phyloP scores from a whole-genome alignment of 345 rosid genomes.

The Adansonia digitata region DNA sequence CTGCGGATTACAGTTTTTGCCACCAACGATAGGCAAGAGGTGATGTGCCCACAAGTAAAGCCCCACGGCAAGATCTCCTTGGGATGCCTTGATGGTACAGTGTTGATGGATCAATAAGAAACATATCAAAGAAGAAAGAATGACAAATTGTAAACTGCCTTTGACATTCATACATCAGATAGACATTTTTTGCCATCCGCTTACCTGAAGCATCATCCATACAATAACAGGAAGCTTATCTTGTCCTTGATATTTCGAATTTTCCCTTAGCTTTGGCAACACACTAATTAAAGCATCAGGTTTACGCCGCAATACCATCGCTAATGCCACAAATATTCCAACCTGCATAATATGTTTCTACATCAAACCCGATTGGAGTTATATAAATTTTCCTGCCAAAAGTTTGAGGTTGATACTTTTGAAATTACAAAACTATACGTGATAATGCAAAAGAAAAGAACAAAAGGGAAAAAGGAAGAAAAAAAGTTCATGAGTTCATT shows the following conservation, averaged over 20 bases:
- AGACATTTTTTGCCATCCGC: background rate
- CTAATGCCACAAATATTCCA: background rate
- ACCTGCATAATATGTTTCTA: slow-evolving; percentile 1
- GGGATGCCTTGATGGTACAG: background rate
- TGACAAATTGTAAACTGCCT: background rate
- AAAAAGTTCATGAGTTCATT: background rate
- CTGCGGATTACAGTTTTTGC: background rate
- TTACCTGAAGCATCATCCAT: background rate
- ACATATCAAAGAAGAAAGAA: background rate
- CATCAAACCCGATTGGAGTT: background rate
- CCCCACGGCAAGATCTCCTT: background rate
- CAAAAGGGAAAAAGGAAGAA: background rate
- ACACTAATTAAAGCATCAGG: background rate
- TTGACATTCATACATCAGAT: background rate
- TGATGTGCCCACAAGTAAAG: background rate
- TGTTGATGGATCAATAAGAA: background rate
- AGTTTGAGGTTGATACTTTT: background rate
- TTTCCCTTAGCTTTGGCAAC: background rate
- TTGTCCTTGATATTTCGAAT: slow-evolving; percentile 1
- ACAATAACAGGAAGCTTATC: background rate
- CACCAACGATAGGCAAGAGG: background rate
- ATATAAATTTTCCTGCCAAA: background rate
- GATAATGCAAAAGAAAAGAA: background rate
- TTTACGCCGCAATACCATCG: background rate
- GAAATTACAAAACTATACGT: background rate